Percentiles rank a stretch among this genome's conserved stretches.
Conservation (phyloP, 257 asterid genomes). For the Penstemon barbatus region DNA sequence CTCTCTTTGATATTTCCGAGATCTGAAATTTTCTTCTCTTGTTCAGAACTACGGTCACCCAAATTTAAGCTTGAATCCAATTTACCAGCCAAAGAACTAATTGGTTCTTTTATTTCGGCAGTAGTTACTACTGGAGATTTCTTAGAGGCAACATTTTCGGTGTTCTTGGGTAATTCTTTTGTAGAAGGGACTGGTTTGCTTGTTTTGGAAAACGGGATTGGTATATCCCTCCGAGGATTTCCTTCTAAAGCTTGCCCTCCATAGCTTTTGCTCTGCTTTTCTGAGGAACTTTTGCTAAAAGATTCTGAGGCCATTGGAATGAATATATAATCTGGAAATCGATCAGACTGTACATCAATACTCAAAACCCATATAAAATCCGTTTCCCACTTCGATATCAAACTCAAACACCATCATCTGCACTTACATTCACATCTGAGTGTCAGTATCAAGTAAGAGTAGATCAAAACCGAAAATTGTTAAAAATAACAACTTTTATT, state of each 20-base stretch:
- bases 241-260: constrained; percentile 37
- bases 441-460: constrained; percentile 26
- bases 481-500: background rate
- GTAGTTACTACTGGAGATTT: constrained; percentile 32
- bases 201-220: constrained; percentile 29
- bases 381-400: constrained; percentile 23
- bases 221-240: constrained; percentile 28
- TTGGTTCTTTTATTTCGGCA: constrained; percentile 31
- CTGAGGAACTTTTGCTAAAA: constrained; percentile 37
- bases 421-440: constrained; percentile 43
- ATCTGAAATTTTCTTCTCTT: constrained; percentile 36
- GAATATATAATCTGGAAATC: constrained; percentile 21
- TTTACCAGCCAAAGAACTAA: constrained; percentile 42
- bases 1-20: constrained; percentile 39
- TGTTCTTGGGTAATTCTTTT: constrained; percentile 36
- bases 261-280: constrained; percentile 42
- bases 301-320: constrained; percentile 55
- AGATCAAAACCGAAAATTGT: constrained; percentile 5
- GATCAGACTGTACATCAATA: constrained; percentile 21
- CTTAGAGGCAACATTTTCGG: constrained; percentile 35
- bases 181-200: constrained; percentile 31
- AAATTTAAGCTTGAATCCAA: constrained; percentile 53
- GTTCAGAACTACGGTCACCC: constrained; percentile 32
- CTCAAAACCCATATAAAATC: constrained; percentile 19
- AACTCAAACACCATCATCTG: constrained; percentile 37